A percentile compares a stretch with the other conserved stretches of the same genome.
Conservation (phyloP, 2,329 filamentous ascomycete species). For the Lachnellula hyalina region DNA sequence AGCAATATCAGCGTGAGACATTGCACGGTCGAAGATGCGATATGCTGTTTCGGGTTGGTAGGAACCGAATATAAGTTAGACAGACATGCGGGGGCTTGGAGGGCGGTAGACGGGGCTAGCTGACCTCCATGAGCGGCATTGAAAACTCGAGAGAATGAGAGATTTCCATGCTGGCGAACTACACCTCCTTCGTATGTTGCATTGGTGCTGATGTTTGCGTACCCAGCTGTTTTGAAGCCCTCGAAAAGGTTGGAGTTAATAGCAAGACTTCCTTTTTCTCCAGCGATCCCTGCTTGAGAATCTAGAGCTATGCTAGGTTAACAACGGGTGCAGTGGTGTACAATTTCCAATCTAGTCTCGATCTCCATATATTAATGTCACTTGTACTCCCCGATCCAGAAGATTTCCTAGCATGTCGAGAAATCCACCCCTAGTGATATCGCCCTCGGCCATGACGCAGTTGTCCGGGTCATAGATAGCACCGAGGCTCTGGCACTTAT, state of each 20-base stretch:
- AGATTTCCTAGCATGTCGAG: slow-evolving; percentile 52
- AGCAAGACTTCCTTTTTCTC: slow-evolving; percentile 49
- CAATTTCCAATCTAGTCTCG: slow-evolving; percentile 54
- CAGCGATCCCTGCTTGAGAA: slow-evolving; percentile 38
- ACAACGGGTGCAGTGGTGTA: background rate
- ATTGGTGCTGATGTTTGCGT: slow-evolving; percentile 63
- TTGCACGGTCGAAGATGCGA: slow-evolving; percentile 44
- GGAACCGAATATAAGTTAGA: slow-evolving; percentile 28
- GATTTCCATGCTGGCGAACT: slow-evolving; percentile 68
- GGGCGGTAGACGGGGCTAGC: slow-evolving; percentile 12
- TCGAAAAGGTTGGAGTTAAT: slow-evolving; percentile 37
- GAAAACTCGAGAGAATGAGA: slow-evolving; percentile 59
- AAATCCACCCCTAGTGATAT: slow-evolving; percentile 57
- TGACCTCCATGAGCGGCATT: slow-evolving; percentile 53
- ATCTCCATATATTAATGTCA: slow-evolving; percentile 64
- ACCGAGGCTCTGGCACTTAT: background rate
- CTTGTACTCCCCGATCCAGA: slow-evolving; percentile 54
- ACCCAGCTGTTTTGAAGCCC: slow-evolving; percentile 59
- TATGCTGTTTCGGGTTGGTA: slow-evolving; percentile 48
- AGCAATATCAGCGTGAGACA: slow-evolving; percentile 45
- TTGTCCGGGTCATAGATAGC: background rate
- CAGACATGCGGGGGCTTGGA: slow-evolving; percentile 23
- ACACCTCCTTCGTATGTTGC: slow-evolving; percentile 59
- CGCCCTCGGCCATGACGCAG: slow-evolving; percentile 42
- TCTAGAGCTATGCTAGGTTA: background rate